Conservation (phyloP, 257 asterid species). For the Solanum chmielewskii region DNA sequence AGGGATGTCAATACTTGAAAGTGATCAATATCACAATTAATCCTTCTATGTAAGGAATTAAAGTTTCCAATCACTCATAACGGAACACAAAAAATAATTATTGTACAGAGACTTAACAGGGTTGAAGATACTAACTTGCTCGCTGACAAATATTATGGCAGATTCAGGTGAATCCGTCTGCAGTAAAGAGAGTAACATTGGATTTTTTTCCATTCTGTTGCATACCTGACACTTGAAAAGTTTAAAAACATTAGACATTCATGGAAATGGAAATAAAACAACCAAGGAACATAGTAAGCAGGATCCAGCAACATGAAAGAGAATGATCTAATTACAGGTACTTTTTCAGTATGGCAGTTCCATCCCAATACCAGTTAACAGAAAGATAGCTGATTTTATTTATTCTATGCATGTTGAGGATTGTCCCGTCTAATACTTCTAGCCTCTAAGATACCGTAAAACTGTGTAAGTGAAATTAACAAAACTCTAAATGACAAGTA, state of each 20-base stretch:
- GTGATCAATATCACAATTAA: neutral
- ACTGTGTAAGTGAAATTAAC: neutral
- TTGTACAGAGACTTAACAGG: neutral
- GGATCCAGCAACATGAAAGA: neutral
- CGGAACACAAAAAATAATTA: neutral
- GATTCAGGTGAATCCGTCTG: slow-evolving; percentile 67
- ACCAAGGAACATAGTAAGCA: neutral
- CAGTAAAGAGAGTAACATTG: slow-evolving; percentile 50
- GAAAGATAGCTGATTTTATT: neutral
- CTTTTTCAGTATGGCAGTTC: neutral
- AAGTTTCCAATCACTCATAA: neutral
- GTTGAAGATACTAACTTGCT: slow-evolving; percentile 55
- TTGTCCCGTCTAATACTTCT: neutral
- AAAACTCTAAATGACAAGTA: neutral
- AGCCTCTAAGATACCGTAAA: neutral
- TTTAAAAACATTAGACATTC: neutral
- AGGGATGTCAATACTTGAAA: neutral
- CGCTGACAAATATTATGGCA: slow-evolving; percentile 82
- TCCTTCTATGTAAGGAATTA: neutral
- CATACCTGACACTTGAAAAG: slow-evolving; percentile 39
- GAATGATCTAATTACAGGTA: neutral
- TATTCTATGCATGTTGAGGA: neutral
- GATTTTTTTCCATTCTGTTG: slow-evolving; percentile 51
- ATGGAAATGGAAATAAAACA: neutral
- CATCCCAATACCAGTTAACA: neutral